Conservation (phyloP, 1,284 basidiomycete species). For the Phlebopus sp. region DNA sequence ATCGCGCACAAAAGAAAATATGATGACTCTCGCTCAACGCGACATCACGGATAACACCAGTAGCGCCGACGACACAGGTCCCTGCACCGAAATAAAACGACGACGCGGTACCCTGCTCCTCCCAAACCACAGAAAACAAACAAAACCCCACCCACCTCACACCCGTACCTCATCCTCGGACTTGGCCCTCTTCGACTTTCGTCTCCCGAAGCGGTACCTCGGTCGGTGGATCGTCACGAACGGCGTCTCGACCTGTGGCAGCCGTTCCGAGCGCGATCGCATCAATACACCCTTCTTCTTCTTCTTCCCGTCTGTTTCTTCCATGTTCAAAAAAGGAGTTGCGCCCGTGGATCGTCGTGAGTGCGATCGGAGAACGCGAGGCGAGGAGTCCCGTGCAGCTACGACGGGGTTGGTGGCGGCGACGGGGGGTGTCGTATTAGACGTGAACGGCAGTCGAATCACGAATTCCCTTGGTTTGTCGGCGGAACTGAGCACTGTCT, state of each 20-base stretch:
- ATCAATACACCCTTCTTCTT: slow-evolving; percentile 21
- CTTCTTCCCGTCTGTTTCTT: slow-evolving; percentile 1
- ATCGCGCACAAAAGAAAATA: no score
- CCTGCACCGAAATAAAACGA: no score
- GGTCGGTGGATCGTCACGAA: slow-evolving; percentile 30
- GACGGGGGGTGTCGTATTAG: slow-evolving; percentile 14
- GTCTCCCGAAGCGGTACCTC: slow-evolving; percentile 22
- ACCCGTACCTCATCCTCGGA: background rate
- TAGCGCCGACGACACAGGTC: no score
- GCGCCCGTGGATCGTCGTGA: slow-evolving; percentile 23
- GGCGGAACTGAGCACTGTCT: no score
- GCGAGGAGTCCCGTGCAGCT: slow-evolving; percentile 18
- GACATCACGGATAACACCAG: no score
- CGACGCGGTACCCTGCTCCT: no score
- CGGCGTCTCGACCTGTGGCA: slow-evolving; percentile 25
- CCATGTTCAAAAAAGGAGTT: background rate
- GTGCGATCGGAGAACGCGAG: slow-evolving; percentile 34
- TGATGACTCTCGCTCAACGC: no score
- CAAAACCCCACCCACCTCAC: no score
- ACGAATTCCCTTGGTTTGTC: slow-evolving; percentile 15
- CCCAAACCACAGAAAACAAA: no score
- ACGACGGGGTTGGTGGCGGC: slow-evolving; percentile 3
- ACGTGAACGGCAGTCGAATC: slow-evolving; percentile 26
- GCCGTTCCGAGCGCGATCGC: slow-evolving; percentile 24
- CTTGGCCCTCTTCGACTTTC: slow-evolving; percentile 14